Evolutionary conservation across 75 land plant species (phyloP), one percentile per base, ranked within the genome.

Genomic region (Adiantum capillusveneris): DNA sequence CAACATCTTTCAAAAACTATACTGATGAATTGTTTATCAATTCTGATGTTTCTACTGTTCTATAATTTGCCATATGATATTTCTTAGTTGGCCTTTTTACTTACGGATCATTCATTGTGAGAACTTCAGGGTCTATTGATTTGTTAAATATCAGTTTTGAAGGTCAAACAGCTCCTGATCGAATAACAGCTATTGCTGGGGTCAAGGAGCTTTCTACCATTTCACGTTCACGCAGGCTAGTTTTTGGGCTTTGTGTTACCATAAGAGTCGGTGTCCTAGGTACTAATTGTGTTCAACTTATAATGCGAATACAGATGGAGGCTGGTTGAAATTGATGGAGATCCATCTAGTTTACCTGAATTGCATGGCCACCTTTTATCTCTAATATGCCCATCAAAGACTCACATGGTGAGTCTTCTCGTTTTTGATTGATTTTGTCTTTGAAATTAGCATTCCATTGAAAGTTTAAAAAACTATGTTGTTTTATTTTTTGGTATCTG

Each of bases 71-170:
- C n/a, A n/a, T n/a, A n/a, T n/a, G n/a, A n/a, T n/a, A n/a, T n/a
- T n/a, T n/a, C n/a, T n/a, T n/a, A n/a, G n/a, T n/a, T n/a, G n/a
- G n/a, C n/a, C n/a, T n/a, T n/a, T n/a, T n/a, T n/a, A n/a, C n/a
- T n/a, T n/a, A n/a, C n/a, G n/a, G n/a, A n/a, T n/a, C n/a, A n/a
- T n/a, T n/a, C n/a, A n/a, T n/a, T n/a, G n/a, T n/a, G n/a, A n/a
- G n/a, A n/a, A n/a, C n/a, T 62, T 18, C 83, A 93, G 98, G 68
- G 78, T 75, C 67, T 37, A 89, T 93, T 57, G 98, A 93, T 75
- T 67, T 93, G 26, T 76, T 93, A 34, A 93, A 89, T 81, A 90
- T 93, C 0, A 93, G 98, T 70, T 93, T 93, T 79, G 98, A 89
- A 66, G 90, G 93, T 18, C 42, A 68, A 29, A 59, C 63, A 60